Base-by-base conservation (phyloP, 2,329 filamentous ascomycete species). In the Davidsoniella virescens region DNA sequence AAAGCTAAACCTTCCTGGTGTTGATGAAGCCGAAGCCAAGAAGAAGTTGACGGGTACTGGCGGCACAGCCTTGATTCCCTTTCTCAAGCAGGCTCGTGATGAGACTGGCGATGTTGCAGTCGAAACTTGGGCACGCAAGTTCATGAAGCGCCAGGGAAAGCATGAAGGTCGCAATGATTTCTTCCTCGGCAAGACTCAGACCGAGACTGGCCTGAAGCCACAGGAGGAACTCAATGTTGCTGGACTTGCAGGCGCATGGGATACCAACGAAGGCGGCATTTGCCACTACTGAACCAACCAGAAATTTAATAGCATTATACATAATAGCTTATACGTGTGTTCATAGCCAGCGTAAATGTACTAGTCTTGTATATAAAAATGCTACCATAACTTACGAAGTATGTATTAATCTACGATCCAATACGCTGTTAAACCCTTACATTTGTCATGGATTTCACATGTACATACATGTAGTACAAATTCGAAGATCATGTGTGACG, bases 71-170 rank as follows among this genome's bases (percentile, higher is more conserved):
- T 69, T 98, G 51, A 95, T 98, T 51, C 86, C 90, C 0, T 98
- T 98, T 65, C 70, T 98, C 54, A 95, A 96, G 66, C 92, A 98
- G 66, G 92, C 92, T 4, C 75, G 92, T 25, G 88, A 98, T 59
- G 92, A 98, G 70, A 98, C 92, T 0, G 85, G 86, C 14, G 90
- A 96, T 64, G 87, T 87, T 1, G 87, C 88, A 1, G 81, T 96
- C 37, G 73, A 77, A 57, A 67, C 70, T 47, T 82, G 78, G 78
- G 72, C 75, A 0, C 69, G 63, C 55, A 64, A 67, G 16, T 76
- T 78, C 57, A 76, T 78, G 72, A 73, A 67, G 57, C 66, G 72
- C 37, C 67, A 71, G 59, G 64, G 68, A 18, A 65, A 66, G 56
- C 61, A 67, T 14, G 67, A 71, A 33, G 72, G 73, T 2, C 67